Base-by-base conservation (phyloP, 495 filamentous ascomycete genomes). In the Neurospora intermedia region DNA sequence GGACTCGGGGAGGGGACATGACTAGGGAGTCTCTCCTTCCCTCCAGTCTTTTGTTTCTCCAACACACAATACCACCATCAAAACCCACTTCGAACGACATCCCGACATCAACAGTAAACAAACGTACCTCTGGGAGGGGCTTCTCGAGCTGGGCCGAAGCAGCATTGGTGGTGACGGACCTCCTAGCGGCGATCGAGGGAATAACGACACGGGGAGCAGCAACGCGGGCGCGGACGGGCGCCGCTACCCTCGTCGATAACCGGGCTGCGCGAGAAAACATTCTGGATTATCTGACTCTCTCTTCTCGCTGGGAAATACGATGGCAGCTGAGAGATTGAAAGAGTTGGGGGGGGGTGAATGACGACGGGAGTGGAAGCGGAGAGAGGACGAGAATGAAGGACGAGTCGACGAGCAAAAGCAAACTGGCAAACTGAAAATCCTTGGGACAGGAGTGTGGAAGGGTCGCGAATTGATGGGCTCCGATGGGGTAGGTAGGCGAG, bases 121-220 rank as follows among this genome's bases (percentile, higher is more conserved):
- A 70, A 75, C 81, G 76, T 83, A 91, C 89, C 84, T 86, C 80
- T 74, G 91, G 94, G 77, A 94, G 90, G 83, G 91, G 86, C 89
- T 92, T 94, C 80, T 96, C 93, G 77, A 92, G 91, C 85, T 97
- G 91, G 77, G 94, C 90, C 76, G 91, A 93, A 73, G 96, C 95
- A 72, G 96, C 95, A 84, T 98, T 92, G 70, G 94, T 98, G 69
- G 95, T 98, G 80, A 98, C 95, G 76, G 89, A 87, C 80, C 94
- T 77, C 72, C 78, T 73, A 59, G 78, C 77, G 38, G 72, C 77
- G 71, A 80, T 85, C 81, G 89, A 87, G 79, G 87, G 83, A 73
- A 88, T 76, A 71, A 89, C 83, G 75, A 85, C 73, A 80, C 83
- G 78, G 31, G 78, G 78, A 74, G 80, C 78, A 40, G 80, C 78